Conservation (phyloP, 2,329 filamentous ascomycete species). For the Elsinoe necatrix region DNA sequence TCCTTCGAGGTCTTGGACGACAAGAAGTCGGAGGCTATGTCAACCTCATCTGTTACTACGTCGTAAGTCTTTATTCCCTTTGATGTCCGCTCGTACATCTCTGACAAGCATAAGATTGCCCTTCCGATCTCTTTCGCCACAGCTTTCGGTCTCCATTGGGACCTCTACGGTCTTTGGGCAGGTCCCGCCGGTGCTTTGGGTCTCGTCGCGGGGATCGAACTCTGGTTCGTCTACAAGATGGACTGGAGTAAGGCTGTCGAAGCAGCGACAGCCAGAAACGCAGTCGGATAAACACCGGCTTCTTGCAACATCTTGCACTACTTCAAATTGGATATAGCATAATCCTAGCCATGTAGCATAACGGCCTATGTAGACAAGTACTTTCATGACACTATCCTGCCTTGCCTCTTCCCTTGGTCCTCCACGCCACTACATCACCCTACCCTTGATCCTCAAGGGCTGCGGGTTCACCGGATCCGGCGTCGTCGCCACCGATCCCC, state of each 20-base stretch:
- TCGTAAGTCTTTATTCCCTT: constrained; percentile 29
- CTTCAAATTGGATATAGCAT: neutral
- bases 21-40: constrained; percentile 85
- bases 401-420: neutral
- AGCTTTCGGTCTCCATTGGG: constrained; percentile 68
- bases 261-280: constrained; percentile 51
- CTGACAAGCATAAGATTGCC: constrained; percentile 44
- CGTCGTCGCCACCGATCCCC: neutral
- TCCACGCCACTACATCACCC: neutral
- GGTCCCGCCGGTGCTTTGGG: constrained; percentile 55
- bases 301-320: neutral
- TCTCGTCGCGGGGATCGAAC: constrained; percentile 50
- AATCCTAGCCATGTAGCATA: neutral
- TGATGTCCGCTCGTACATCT: neutral
- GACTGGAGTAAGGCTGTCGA: constrained; percentile 50
- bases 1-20: constrained; percentile 75
- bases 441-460: neutral
- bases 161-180: constrained; percentile 68
- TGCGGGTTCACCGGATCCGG: constrained; percentile 1
- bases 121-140: constrained; percentile 73
- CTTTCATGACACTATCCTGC: neutral
- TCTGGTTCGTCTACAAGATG: constrained; percentile 46
- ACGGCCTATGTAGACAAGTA: constrained; percentile 1
- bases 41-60: constrained; percentile 77
- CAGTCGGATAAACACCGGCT: constrained; percentile 22